Conservation (phyloP, 768 basidiomycete genomes). For the Mycena metata region DNA sequence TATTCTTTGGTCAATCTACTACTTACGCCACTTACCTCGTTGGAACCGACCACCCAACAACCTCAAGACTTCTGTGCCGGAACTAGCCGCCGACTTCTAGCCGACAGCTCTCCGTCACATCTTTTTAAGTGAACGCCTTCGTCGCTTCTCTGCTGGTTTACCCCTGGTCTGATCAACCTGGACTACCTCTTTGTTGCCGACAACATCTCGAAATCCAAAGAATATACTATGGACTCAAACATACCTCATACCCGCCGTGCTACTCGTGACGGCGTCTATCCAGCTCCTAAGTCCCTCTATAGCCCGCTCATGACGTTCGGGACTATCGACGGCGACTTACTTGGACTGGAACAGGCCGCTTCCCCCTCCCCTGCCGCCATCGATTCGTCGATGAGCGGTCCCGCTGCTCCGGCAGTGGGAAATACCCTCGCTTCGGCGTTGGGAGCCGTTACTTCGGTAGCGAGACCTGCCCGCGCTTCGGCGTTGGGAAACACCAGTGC, state of each 20-base stretch:
- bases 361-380: no score
- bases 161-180: background rate
- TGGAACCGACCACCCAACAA: no score
- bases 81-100: background rate
- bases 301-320: background rate
- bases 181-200: background rate
- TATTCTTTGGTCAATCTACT: no score
- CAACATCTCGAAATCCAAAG: background rate
- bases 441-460: no score
- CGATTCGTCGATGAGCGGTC: no score
- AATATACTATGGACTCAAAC: background rate
- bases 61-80: constrained; percentile 1
- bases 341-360: no score
- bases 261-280: background rate
- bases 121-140: background rate
- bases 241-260: background rate
- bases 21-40: no score
- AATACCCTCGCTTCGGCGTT: no score
- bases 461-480: no score
- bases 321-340: no score
- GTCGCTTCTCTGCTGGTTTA: background rate
- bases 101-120: background rate
- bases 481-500: no score
- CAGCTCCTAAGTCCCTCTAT: background rate
- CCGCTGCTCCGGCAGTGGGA: no score